phyloP scores from a whole-genome alignment of 2,329 filamentous ascomycete species.

The Coniochaeta sp. region DNA sequence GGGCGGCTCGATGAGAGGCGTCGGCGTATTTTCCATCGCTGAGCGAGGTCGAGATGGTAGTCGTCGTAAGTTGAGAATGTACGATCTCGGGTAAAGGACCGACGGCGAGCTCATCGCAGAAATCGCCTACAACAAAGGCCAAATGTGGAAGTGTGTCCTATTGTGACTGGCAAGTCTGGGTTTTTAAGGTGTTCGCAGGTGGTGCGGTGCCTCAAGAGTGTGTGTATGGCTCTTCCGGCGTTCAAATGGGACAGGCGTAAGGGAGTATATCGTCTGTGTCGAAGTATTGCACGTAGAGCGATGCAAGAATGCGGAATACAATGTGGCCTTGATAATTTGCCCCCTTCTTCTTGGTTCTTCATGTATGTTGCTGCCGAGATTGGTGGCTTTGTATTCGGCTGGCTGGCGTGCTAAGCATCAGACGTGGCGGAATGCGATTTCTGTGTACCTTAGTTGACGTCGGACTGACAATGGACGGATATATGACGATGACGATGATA shows the following conservation, averaged over 20 bases:
- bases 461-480: slow-evolving; percentile 1
- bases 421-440: neutral
- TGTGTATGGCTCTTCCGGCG: neutral
- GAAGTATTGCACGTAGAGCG: neutral
- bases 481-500: neutral
- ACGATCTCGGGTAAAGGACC: neutral
- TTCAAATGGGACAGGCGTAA: neutral
- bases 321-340: neutral
- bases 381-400: neutral
- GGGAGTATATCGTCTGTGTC: neutral
- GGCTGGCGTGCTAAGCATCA: neutral
- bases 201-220: neutral
- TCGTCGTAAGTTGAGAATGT: neutral
- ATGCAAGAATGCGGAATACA: neutral
- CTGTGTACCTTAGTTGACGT: slow-evolving; percentile 5
- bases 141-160: neutral
- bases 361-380: neutral
- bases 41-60: neutral
- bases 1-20: slow-evolving; percentile 8
- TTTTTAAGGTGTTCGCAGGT: neutral
- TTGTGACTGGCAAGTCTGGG: neutral
- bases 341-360: neutral
- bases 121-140: no score
- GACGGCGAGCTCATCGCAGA: slow-evolving; percentile 1
- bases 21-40: neutral